Percentiles rank a stretch among this genome's conserved stretches.
Conservation (phyloP, 768 basidiomycete species). For the Panellus pusillus region DNA sequence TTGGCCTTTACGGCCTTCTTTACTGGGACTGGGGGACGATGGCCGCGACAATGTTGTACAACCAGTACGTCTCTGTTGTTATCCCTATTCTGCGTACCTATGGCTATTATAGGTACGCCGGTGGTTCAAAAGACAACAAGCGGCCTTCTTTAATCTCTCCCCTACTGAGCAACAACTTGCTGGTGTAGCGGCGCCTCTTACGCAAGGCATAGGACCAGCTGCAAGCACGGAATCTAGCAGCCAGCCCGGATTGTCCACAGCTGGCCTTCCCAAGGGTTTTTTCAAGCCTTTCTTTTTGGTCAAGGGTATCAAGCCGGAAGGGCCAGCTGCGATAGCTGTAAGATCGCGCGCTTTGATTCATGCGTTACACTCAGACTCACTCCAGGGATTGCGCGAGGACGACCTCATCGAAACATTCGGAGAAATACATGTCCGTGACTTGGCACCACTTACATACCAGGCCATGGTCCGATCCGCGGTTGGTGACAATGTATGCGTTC, state of each 20-base stretch:
- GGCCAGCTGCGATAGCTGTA: conserved; percentile 19
- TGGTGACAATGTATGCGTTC: conserved; percentile 8
- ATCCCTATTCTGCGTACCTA: background rate
- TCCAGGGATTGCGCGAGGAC: conserved; percentile 18
- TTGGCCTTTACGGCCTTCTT: conserved; percentile 17
- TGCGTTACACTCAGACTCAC: background rate
- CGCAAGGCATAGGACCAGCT: background rate
- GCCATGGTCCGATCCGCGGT: conserved; percentile 13
- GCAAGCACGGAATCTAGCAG: background rate
- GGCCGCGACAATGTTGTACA: conserved; percentile 50
- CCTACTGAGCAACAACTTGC: conserved; percentile 39
- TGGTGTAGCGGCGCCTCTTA: background rate
- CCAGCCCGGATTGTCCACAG: conserved; percentile 8
- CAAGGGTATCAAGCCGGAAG: conserved; percentile 7
- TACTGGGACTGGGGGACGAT: conserved; percentile 28
- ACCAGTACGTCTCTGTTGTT: conserved; percentile 33
- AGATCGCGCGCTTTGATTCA: background rate
- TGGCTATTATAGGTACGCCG: conserved; percentile 38
- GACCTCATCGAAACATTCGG: conserved; percentile 21
- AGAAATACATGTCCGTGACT: conserved; percentile 11
- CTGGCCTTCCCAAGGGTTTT: conserved; percentile 17
- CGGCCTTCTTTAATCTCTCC: conserved; percentile 44
- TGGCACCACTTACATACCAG: conserved; percentile 15
- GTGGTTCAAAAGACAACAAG: conserved; percentile 41
- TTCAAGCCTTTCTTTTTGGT: conserved; percentile 22